phyloP scores from a whole-genome alignment of 768 basidiomycete genomes.

The Rhodotorula taiwanensis region DNA sequence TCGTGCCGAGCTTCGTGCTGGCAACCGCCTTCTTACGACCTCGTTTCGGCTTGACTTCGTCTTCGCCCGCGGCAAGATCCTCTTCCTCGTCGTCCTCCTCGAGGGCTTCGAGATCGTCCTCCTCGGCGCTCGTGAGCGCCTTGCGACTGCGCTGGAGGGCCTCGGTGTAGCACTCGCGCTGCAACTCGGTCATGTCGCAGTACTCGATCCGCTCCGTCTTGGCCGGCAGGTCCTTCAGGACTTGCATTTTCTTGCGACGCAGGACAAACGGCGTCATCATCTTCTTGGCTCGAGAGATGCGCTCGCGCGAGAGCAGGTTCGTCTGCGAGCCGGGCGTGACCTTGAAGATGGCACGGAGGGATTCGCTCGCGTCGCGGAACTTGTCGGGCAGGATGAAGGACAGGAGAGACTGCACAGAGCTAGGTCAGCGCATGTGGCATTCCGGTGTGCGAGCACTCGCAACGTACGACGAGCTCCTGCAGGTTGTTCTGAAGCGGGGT shows the following conservation, averaged over 20 bases:
- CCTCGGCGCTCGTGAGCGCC: constrained; percentile 50
- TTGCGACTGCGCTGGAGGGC: constrained; percentile 77
- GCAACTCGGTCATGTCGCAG: constrained; percentile 83
- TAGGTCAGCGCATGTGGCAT: background rate
- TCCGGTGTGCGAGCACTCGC: background rate
- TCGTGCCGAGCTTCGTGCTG: constrained; percentile 40
- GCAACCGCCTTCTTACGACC: constrained; percentile 45
- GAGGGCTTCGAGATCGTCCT: constrained; percentile 40
- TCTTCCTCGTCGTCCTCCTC: constrained; percentile 45
- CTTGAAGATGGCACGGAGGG: constrained; percentile 90
- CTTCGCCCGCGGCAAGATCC: constrained; percentile 15
- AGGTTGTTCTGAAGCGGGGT: constrained; percentile 71
- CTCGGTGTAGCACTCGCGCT: constrained; percentile 75
- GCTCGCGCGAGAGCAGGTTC: constrained; percentile 80
- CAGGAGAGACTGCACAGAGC: constrained; percentile 69
- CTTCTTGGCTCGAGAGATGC: constrained; percentile 89
- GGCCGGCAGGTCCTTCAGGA: constrained; percentile 82
- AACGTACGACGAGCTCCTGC: constrained; percentile 49
- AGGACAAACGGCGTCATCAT: constrained; percentile 99
- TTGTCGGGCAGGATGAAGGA: constrained; percentile 94
- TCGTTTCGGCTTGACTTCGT: constrained; percentile 53
- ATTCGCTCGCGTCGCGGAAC: constrained; percentile 67
- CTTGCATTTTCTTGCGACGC: constrained; percentile 93
- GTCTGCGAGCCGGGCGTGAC: constrained; percentile 77
- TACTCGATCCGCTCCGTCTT: constrained; percentile 90